phyloP scores from a whole-genome alignment of 1,284 basidiomycete genomes.

The Ceratobasidium sp. region DNA sequence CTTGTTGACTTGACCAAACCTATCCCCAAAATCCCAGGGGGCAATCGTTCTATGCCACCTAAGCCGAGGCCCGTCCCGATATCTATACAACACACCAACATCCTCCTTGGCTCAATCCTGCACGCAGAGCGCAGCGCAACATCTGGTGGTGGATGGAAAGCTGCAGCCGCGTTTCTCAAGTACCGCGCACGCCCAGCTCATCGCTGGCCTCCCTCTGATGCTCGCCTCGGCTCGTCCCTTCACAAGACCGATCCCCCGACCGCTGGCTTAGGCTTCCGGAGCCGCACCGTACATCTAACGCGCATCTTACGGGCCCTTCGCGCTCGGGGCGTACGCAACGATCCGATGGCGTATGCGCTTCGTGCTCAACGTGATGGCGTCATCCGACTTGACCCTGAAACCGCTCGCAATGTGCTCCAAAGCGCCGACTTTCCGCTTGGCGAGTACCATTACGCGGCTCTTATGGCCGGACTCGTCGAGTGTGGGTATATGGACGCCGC shows the following conservation, averaged over 20 bases:
- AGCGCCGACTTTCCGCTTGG: slow-evolving; percentile 25
- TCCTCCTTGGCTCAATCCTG: slow-evolving; percentile 27
- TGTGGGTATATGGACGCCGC: slow-evolving; percentile 38
- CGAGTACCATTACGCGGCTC: slow-evolving; percentile 32
- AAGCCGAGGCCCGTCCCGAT: slow-evolving; percentile 5
- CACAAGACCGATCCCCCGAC: slow-evolving; percentile 18
- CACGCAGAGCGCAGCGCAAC: slow-evolving; percentile 10
- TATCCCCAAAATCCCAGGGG: neutral
- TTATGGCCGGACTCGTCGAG: slow-evolving; percentile 33
- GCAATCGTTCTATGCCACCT: slow-evolving; percentile 23
- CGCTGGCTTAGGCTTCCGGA: slow-evolving; percentile 6
- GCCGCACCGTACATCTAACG: neutral
- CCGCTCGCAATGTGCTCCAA: slow-evolving; percentile 20
- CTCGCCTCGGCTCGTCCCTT: slow-evolving; percentile 9
- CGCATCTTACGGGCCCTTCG: slow-evolving; percentile 19
- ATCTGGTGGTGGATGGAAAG: slow-evolving; percentile 33
- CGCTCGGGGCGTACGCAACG: slow-evolving; percentile 33
- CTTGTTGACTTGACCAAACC: slow-evolving; percentile 38
- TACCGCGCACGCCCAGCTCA: slow-evolving; percentile 13
- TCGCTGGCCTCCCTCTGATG: slow-evolving; percentile 9
- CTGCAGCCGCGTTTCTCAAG: slow-evolving; percentile 36
- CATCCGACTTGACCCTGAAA: slow-evolving; percentile 29
- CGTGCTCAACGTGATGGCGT: slow-evolving; percentile 36
- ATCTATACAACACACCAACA: slow-evolving; percentile 37
- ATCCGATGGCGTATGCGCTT: slow-evolving; percentile 27